phyloP scores from a whole-genome alignment of 2,329 filamentous ascomycete species.

The Dothistroma septosporum region DNA sequence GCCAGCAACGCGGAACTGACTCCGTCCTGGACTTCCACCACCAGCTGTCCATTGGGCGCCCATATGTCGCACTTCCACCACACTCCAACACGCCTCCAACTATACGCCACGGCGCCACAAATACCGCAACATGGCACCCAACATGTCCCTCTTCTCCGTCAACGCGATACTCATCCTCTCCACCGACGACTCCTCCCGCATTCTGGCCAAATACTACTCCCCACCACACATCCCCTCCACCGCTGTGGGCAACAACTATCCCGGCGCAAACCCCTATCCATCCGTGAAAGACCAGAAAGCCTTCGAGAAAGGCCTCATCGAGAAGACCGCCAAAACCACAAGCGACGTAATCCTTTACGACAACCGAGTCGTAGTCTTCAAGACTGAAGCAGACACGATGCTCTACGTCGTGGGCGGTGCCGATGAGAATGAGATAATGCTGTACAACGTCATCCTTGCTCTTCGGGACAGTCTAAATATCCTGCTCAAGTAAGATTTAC shows the following conservation, averaged over 20 bases:
- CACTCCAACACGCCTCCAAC: not conserved
- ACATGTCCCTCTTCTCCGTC: constrained; percentile 53
- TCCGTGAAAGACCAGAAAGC: constrained; percentile 90
- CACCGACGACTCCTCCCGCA: constrained; percentile 81
- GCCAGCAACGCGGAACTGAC: not conserved
- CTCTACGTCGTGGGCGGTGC: constrained; percentile 85
- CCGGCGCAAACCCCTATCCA: constrained; percentile 72
- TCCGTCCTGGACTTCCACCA: not conserved
- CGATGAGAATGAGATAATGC: constrained; percentile 93
- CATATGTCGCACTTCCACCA: not conserved
- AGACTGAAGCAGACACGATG: constrained; percentile 97
- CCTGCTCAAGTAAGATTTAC: constrained; percentile 74
- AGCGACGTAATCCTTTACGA: constrained; percentile 97
- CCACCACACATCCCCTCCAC: constrained; percentile 64
- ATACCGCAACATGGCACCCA: constrained; percentile 45
- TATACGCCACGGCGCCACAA: not conserved
- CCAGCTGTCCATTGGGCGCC: constrained; percentile 15
- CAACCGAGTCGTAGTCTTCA: constrained; percentile 93
- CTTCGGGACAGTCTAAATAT: constrained; percentile 85
- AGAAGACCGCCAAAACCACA: constrained; percentile 94
- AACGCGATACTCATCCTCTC: constrained; percentile 52
- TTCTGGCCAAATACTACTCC: constrained; percentile 91
- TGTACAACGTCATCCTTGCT: constrained; percentile 89
- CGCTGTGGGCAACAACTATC: constrained; percentile 54
- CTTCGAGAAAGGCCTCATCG: constrained; percentile 91